Percentiles rank a stretch among this genome's conserved stretches.
These are phyloP conservation scores for Leccinum subgranulosum DNA, from an alignment of 768 basidiomycete genomes.

Conservation along the genomic window DNA sequence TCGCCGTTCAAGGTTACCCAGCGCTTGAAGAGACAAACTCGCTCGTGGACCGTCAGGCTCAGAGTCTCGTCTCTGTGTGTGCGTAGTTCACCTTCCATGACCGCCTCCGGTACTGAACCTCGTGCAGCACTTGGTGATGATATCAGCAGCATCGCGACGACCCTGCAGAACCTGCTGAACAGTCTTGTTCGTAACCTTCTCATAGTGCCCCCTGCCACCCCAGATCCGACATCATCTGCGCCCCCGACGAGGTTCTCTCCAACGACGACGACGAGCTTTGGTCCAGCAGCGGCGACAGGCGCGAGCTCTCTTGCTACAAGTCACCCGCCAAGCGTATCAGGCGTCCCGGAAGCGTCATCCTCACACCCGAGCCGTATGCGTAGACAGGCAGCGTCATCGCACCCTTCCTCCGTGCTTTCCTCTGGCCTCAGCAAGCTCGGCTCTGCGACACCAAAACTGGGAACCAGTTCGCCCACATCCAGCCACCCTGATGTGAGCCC, in stretches of 20 bases:
- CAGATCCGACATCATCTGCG: background rate
- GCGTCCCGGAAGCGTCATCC: slow-evolving; percentile 1
- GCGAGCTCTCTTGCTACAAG: background rate
- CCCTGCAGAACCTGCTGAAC: rapidly evolving
- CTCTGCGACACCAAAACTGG: background rate
- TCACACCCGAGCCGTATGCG: slow-evolving; percentile 1
- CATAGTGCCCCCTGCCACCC: background rate
- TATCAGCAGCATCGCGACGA: background rate
- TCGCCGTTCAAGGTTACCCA: slow-evolving; percentile 20
- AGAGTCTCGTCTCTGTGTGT: background rate
- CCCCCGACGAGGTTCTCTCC: background rate
- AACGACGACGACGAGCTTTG: slow-evolving; percentile 1
- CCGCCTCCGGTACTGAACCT: background rate
- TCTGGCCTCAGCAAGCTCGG: background rate
- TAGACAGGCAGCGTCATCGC: slow-evolving; percentile 8
- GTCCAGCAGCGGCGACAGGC: background rate
- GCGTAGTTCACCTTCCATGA: background rate
- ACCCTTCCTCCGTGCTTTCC: background rate
- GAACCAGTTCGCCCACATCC: background rate
- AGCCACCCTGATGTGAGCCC: background rate
- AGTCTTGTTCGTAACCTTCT: background rate
- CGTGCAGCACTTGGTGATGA: background rate
- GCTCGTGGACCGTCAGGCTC: slow-evolving; percentile 2
- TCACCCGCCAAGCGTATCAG: background rate
- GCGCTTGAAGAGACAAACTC: background rate